Evolutionary conservation across 441 rosid species (phyloP), one percentile per base, ranked within the genome.

Genomic region (Mallotus japonicus): DNA sequence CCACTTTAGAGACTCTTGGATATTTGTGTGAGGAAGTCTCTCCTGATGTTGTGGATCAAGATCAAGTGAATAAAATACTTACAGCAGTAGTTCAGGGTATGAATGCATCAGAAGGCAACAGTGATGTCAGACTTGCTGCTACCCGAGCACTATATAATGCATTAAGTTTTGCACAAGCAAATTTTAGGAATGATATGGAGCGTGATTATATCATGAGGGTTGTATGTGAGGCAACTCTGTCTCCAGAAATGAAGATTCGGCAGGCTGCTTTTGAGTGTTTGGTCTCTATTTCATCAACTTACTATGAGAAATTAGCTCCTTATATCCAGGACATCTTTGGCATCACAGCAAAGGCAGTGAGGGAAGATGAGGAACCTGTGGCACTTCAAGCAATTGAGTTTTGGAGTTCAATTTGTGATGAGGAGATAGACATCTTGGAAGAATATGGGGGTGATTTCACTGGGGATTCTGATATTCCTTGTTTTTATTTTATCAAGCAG

Each of bases 351-450:
- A 84, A 86, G 28, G 86, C 86, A 5, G 89, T 86, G 42, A 83
- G 69, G 70, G 89, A 78, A 67, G 89, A 86, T 62, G 85, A 82
- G 37, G 87, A 84, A 42, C 76, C 85, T 22, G 89, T 86, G 54
- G 85, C 87, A 46, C 87, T 86, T 75, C 89, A 86, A 72, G 87
- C 89, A 32, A 71, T 84, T 68, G 89, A 86, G 71, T 84, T 86
- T 37, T 86, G 89, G 89, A 85, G 87, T 78, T 85, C 88, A 63
- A 81, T 85, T 67, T 83, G 86, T 65, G 95, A 88, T 49, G 92
- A 87, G 79, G 95, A 90, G 83, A 90, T 88, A 73, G 92, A 89
- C 75, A 87, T 88, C 74, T 75, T 91, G 77, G 91, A 91, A 74
- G 96, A 88, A 65, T 91, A 87, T 75, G 88, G 84, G 5, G 81